phyloP scores from a whole-genome alignment of 2,329 filamentous ascomycete species.

The Claviceps digitariae region DNA sequence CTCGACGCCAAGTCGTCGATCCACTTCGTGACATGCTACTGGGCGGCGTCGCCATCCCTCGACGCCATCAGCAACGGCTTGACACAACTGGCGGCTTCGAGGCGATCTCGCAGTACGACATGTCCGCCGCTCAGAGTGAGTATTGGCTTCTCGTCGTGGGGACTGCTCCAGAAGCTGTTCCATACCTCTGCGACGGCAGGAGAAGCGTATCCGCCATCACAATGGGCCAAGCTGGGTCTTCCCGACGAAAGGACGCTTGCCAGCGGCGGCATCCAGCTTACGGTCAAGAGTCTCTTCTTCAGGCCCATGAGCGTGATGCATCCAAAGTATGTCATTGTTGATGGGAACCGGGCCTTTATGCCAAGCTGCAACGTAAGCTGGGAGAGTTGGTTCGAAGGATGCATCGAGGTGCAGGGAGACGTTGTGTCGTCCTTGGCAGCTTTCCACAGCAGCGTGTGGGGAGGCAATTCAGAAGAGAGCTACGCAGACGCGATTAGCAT shows the following conservation, averaged over 20 bases:
- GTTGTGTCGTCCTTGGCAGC: constrained; percentile 46
- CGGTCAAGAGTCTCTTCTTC: constrained; percentile 67
- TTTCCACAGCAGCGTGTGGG: constrained; percentile 63
- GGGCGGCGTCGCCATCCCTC: constrained; percentile 53
- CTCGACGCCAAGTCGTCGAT: constrained; percentile 48
- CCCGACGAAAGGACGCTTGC: constrained; percentile 38
- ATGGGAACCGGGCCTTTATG: constrained; percentile 51
- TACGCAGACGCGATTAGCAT: background rate
- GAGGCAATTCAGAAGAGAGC: constrained; percentile 11
- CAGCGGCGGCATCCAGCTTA: constrained; percentile 49
- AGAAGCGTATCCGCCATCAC: constrained; percentile 41
- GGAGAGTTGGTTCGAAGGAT: constrained; percentile 79
- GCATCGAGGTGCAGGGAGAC: constrained; percentile 50
- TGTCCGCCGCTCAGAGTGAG: constrained; percentile 40
- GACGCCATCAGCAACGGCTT: constrained; percentile 44
- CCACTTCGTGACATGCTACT: constrained; percentile 72
- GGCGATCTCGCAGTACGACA: constrained; percentile 11
- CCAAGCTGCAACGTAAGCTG: constrained; percentile 78
- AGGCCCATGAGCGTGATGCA: constrained; percentile 78
- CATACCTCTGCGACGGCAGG: constrained; percentile 53
- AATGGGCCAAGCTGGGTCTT: constrained; percentile 54
- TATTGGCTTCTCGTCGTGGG: constrained; percentile 65
- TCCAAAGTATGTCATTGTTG: constrained; percentile 67
- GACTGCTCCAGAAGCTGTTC: constrained; percentile 59
- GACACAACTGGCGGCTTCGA: constrained; percentile 38